These are phyloP conservation scores for Inga leiocalycina DNA, from an alignment of 306 rosid genomes.

Conservation along the genomic window DNA sequence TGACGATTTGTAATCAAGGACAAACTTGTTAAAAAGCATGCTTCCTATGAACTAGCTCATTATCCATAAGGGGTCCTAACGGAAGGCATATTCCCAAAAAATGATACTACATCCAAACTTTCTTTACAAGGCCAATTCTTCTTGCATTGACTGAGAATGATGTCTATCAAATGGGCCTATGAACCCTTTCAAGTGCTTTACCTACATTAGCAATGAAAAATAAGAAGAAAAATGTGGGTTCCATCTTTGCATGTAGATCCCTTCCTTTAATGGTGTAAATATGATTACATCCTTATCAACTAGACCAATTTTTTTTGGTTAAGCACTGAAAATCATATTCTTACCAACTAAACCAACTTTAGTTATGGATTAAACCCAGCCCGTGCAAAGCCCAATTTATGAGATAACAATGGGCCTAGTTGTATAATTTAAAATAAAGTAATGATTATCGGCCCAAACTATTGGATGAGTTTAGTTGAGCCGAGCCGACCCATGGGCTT, in stretches of 20 bases:
- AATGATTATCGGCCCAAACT: background rate
- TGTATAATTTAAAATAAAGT: background rate
- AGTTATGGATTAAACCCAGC: background rate
- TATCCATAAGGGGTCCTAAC: background rate
- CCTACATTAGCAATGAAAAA: background rate
- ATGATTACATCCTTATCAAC: too few relatives aligned
- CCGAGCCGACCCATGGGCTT: background rate
- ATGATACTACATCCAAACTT: background rate
- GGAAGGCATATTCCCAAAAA: background rate
- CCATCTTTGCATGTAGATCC: too few relatives aligned
- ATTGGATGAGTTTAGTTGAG: background rate
- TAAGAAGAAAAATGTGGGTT: too few relatives aligned
- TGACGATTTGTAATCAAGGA: too few relatives aligned
- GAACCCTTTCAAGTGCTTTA: background rate
- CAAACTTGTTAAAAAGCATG: background rate
- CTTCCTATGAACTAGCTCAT: background rate
- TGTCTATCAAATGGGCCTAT: background rate
- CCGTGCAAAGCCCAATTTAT: background rate
- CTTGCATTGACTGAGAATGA: background rate
- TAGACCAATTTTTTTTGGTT: too few relatives aligned
- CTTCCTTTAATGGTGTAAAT: too few relatives aligned
- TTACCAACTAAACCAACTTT: background rate
- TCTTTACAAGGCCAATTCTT: too few relatives aligned
- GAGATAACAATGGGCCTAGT: background rate
- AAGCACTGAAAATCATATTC: too few relatives aligned